A percentile compares a stretch with the other conserved stretches of the same genome.
These are phyloP conservation scores for Neurospora africana DNA, from an alignment of 495 filamentous ascomycete species.

Conservation along the genomic window DNA sequence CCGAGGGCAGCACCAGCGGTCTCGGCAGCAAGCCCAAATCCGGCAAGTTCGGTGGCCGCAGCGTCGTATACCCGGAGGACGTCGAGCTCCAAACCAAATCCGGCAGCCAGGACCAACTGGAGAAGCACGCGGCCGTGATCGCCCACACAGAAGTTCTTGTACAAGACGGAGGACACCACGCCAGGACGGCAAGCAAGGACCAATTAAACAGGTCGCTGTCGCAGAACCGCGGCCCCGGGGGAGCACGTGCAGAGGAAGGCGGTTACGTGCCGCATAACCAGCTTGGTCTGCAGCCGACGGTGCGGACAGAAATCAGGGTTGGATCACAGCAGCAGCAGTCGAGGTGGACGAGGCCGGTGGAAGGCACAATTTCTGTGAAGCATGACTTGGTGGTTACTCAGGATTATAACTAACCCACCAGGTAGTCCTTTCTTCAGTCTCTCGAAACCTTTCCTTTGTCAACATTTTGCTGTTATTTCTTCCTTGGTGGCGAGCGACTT, in stretches of 20 bases:
- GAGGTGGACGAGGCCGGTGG: background rate
- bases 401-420: background rate
- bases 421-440: background rate
- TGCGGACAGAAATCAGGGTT: conserved; percentile 14
- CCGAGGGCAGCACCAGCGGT: background rate
- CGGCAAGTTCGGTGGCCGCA: conserved; percentile 7
- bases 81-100: conserved; percentile 20
- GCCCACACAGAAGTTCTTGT: background rate
- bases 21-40: conserved; percentile 5
- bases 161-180: background rate
- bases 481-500: background rate
- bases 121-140: background rate
- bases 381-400: background rate
- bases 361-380: conserved; percentile 1
- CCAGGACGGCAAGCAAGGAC: background rate
- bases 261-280: background rate
- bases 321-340: background rate
- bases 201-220: background rate
- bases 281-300: conserved; percentile 12
- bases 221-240: background rate
- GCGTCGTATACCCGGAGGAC: conserved; percentile 18
- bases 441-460: background rate
- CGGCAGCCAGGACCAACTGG: conserved; percentile 8
- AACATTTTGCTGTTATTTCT: background rate
- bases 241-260: background rate